Evolutionary conservation across 2,329 filamentous ascomycete species (phyloP).

Genomic region (Colletotrichum aenigma): DNA sequence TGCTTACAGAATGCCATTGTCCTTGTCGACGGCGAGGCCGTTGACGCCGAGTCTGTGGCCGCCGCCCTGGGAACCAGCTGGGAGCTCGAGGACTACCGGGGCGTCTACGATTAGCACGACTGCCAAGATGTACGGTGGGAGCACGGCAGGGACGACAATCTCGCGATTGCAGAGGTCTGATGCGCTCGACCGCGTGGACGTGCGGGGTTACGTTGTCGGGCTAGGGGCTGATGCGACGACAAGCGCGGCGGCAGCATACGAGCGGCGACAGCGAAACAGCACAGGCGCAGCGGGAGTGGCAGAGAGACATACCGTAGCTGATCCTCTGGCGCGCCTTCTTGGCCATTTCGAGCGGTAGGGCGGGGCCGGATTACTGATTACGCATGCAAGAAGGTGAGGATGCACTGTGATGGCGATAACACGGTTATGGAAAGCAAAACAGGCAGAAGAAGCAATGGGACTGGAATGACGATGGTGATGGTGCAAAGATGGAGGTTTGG

Average conservation of each 20-base stretch:
- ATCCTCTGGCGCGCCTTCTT: conserved; percentile 73
- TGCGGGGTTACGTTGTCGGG: conserved; percentile 3
- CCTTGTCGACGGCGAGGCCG: conserved; percentile 84
- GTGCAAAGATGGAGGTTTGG: not conserved
- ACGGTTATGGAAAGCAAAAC: not conserved
- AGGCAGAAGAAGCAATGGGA: not conserved
- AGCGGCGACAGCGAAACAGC: not conserved
- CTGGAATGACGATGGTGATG: not conserved
- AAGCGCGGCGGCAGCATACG: not conserved
- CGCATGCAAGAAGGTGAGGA: not conserved
- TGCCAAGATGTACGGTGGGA: not conserved
- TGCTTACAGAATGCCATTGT: conserved; percentile 84
- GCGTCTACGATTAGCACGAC: not conserved
- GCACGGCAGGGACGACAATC: not conserved
- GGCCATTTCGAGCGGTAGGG: conserved; percentile 51
- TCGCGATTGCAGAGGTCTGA: not conserved
- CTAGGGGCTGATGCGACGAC: not conserved
- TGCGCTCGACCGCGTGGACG: not conserved
- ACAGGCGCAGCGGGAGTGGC: not conserved
- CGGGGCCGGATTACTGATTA: conserved; percentile 11
- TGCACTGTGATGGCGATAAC: not conserved
- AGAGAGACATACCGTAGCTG: conserved; percentile 63
- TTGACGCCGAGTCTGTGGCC: conserved; percentile 95
- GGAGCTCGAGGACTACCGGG: conserved; percentile 60
- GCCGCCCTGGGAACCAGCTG: conserved; percentile 61